Evolutionary conservation across 2,329 filamentous ascomycete genomes (phyloP).

Genomic region (Aspergillus aculeatus): DNA sequence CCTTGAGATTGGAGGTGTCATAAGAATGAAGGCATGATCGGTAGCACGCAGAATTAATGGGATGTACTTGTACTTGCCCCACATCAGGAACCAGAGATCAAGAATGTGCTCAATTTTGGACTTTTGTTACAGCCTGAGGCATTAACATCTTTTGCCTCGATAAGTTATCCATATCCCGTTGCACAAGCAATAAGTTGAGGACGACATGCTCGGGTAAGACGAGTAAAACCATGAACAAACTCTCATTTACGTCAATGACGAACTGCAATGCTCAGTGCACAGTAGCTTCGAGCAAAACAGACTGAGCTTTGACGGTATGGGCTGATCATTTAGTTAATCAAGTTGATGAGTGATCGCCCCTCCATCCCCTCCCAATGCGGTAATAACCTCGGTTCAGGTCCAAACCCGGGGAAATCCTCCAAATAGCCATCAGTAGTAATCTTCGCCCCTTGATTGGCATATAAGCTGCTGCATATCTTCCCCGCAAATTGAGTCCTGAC

Average conservation of each 20-base stretch:
- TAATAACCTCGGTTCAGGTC: constrained; percentile 15
- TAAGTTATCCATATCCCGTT: too few relatives aligned
- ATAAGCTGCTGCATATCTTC: neutral
- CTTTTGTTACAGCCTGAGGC: neutral
- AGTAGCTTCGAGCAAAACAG: too few relatives aligned
- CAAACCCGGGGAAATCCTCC: neutral
- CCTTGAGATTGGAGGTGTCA: constrained; percentile 57
- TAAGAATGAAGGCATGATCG: neutral
- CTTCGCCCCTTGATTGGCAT: constrained; percentile 15
- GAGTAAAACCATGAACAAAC: too few relatives aligned
- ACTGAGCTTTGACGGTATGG: too few relatives aligned
- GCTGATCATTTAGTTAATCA: too few relatives aligned
- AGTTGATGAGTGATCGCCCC: neutral
- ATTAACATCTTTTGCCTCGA: neutral
- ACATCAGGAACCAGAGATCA: neutral
- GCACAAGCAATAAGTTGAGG: too few relatives aligned
- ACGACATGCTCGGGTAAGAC: too few relatives aligned
- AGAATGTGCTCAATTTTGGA: neutral
- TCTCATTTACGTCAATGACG: too few relatives aligned
- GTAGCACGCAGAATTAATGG: neutral
- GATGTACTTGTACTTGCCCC: neutral
- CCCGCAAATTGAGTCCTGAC: neutral
- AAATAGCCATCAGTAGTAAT: constrained; percentile 10
- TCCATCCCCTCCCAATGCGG: constrained; percentile 9
- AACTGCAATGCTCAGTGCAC: too few relatives aligned